These are phyloP conservation scores for Thelephora terrestris DNA, from an alignment of 1,284 basidiomycete species.

Conservation along the genomic window DNA sequence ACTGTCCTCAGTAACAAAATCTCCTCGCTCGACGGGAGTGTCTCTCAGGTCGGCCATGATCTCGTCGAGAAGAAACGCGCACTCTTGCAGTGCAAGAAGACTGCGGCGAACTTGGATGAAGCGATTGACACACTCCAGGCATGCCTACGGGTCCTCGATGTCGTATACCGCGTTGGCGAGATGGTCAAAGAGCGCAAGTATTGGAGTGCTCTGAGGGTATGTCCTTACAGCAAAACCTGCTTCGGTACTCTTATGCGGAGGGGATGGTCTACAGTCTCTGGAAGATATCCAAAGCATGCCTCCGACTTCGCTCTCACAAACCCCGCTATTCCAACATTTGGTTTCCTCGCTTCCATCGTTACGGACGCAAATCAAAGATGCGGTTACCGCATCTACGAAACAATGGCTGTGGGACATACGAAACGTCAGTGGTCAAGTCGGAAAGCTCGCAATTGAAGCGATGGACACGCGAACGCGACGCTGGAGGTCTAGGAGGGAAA, in stretches of 20 bases:
- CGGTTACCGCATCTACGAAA: constrained; percentile 92
- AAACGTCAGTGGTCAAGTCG: constrained; percentile 82
- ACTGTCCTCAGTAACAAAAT: constrained; percentile 76
- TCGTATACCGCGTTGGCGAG: constrained; percentile 88
- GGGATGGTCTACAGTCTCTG: constrained; percentile 53
- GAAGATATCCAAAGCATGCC: constrained; percentile 93
- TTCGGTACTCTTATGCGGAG: constrained; percentile 17
- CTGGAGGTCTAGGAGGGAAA: constrained; percentile 79
- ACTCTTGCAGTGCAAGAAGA: constrained; percentile 84
- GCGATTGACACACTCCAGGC: constrained; percentile 92
- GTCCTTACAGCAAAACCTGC: constrained; percentile 31
- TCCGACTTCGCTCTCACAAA: constrained; percentile 82
- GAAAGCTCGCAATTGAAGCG: constrained; percentile 79
- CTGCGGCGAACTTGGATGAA: constrained; percentile 89
- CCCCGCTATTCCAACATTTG: constrained; percentile 89
- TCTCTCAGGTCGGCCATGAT: constrained; percentile 70
- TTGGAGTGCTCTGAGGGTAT: constrained; percentile 90
- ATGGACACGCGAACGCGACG: constrained; percentile 81
- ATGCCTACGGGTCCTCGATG: constrained; percentile 85
- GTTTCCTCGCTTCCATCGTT: constrained; percentile 87
- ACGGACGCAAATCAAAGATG: constrained; percentile 81
- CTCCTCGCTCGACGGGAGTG: constrained; percentile 55
- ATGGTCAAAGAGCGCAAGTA: constrained; percentile 92
- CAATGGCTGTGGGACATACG: constrained; percentile 96
- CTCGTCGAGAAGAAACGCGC: constrained; percentile 89